Evolutionary conservation across 176 grass and related monocot genomes (phyloP).

Genomic region (Puccinellia tenuiflora): DNA sequence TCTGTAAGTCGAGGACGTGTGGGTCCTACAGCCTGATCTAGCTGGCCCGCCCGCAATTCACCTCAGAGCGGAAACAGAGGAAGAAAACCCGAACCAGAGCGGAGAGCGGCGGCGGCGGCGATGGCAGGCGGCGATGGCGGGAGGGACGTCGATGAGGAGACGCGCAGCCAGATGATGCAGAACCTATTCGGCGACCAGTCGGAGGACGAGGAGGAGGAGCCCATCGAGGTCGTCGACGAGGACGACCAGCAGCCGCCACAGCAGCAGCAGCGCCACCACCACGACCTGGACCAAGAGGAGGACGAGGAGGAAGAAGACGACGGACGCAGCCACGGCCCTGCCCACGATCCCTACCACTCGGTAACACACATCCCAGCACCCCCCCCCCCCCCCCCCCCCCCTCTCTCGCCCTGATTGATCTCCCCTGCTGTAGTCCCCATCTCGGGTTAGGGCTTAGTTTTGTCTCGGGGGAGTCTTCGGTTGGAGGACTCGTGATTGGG

Average conservation of each 20-base stretch:
- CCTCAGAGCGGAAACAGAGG: neutral
- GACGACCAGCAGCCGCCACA: slow-evolving; percentile 31
- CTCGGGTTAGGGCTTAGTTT: neutral
- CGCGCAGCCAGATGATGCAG: slow-evolving; percentile 93
- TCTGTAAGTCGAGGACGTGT: neutral
- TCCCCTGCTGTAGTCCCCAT: neutral
- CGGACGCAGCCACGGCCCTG: slow-evolving; percentile 7
- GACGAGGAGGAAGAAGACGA: slow-evolving; percentile 32
- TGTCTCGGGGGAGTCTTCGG: neutral
- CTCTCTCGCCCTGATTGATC: neutral
- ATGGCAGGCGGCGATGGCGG: slow-evolving; percentile 45
- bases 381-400: slow-evolving; percentile 22
- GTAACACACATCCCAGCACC: slow-evolving; percentile 26
- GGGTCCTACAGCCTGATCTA: neutral
- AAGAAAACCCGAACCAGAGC: neutral
- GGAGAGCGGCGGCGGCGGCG: neutral
- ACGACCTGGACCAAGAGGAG: slow-evolving; percentile 15
- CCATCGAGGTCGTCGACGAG: slow-evolving; percentile 56
- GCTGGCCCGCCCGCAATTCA: neutral
- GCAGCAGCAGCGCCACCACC: slow-evolving; percentile 6
- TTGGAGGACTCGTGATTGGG: neutral
- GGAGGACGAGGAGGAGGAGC: slow-evolving; percentile 73
- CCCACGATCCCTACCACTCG: slow-evolving; percentile 32
- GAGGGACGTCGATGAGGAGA: slow-evolving; percentile 62
- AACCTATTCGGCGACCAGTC: slow-evolving; percentile 97